Evolutionary conservation across 2,329 filamentous ascomycete species (phyloP), one percentile per base, ranked within the genome.

Genomic region (Exophiala alcalophila): DNA sequence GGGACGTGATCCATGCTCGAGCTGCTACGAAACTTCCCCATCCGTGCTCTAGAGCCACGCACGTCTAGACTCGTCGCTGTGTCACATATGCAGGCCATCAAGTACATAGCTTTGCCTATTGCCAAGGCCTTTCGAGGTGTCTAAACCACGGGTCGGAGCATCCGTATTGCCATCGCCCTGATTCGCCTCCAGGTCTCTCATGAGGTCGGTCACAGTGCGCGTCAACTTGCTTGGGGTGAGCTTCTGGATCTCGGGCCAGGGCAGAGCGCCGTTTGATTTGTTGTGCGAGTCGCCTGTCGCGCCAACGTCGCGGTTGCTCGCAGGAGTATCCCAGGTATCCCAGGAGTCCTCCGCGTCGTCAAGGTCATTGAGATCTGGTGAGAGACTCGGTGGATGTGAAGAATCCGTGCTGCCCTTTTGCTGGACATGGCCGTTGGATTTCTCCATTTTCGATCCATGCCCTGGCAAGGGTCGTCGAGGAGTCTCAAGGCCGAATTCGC

Each of bases 121-220:
- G 10, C 14, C n/a, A 9, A 15, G 9, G 9, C 12, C 19, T 11
- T 23, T 15, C 16, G 16, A 27, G 14, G 18, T 25, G 11, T 4
- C 11, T 11, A 31, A 26, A n/a, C n/a, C n/a, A n/a, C n/a, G n/a
- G n/a, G n/a, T n/a, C n/a, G n/a, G n/a, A n/a, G n/a, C n/a, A n/a
- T n/a, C n/a, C n/a, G n/a, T n/a, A n/a, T n/a, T n/a, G n/a, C n/a
- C n/a, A 9, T 36, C 35, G 21, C 36, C 29, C 12, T 35, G 39
- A 36, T 21, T 37, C 31, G 40, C 39, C 27, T 97, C 91, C 86
- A 88, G 94, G 61, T 95, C 89, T 52, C 82, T 84, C 80, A 96
- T 88, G 44, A 95, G 73, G 50, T 84, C 85, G 24, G 82, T 85
- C n/a, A 90, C 86, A 1, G 86, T 91, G 25, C 81, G 78, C 61